Evolutionary conservation across 805 yeast species (phyloP), one percentile per base, ranked within the genome.

Genomic region (Spathaspora arborariae): DNA sequence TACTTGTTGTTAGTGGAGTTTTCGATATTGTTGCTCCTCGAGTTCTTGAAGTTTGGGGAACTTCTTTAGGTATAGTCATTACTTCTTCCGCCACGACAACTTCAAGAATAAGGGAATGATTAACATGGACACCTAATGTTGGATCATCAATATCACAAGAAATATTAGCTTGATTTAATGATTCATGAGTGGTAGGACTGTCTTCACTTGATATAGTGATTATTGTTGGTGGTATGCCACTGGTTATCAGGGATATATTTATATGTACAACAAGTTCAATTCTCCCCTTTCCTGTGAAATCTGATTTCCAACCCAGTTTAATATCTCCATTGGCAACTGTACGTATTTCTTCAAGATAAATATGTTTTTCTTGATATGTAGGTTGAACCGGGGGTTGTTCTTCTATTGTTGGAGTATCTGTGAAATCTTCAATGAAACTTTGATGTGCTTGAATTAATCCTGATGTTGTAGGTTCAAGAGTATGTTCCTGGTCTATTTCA

Each of bases 221-320:
- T 2, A 72, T 56, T 40, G 80, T 80, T 27, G 70, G 70, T 11
- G 70, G 61, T 0, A 78, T 42, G 0, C 84, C 79, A 0, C 89
- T 79, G 8, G 83, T 71, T 42, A 85, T 66, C 44, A 77, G 71
- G 68, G 78, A 73, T 20, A 86, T 78, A 16, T 78, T 75, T 35
- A 87, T 77, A 39, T 86, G 88, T 0, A 87, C 88, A 24, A 85
- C 83, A 40, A 90, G 63, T 63, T 89, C 96, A 49, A 91, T 83
- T 45, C 80, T 75, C 4, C 99, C 99, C 39, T 75, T 75, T 37
- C 81, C 85, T 5, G 82, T 66, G 60, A 85, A 91, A 64, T 94
- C 99, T 1, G 94, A 81, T 63, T 94, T 94, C 99, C 99, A 94
- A 3, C 99, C 99, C 24, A 79, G 74, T 59, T 86, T 88, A 59